Percentiles rank a stretch among this genome's conserved stretches.
Conservation (phyloP, 768 basidiomycete species). For the Astraeus odoratus region DNA sequence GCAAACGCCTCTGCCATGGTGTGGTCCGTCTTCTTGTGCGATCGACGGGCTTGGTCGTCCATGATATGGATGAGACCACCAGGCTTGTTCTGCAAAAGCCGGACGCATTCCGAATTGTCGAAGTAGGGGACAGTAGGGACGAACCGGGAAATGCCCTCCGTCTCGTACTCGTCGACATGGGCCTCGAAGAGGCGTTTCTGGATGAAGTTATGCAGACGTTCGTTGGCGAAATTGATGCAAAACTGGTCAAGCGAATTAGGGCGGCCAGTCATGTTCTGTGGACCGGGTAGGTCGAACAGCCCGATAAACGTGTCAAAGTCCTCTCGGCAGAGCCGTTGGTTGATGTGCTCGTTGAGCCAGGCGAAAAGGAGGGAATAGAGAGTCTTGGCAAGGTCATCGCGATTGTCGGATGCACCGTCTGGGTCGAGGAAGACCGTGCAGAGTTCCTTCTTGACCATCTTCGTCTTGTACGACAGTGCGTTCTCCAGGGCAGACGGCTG, state of each 20-base stretch:
- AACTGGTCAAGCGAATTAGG: conserved; percentile 95
- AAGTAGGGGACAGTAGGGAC: conserved; percentile 74
- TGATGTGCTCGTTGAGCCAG: conserved; percentile 95
- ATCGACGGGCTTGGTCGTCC: conserved; percentile 89
- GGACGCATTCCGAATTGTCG: conserved; percentile 86
- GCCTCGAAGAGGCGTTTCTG: conserved; percentile 76
- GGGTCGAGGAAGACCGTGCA: conserved; percentile 95
- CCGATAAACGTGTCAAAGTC: conserved; percentile 91
- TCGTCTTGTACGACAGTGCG: conserved; percentile 85
- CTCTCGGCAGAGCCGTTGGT: conserved; percentile 89
- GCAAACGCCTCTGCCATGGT: conserved; percentile 93
- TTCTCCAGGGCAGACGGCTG: conserved; percentile 63
- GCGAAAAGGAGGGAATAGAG: conserved; percentile 92
- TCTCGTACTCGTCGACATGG: conserved; percentile 75
- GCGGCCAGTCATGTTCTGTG: conserved; percentile 82
- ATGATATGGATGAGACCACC: conserved; percentile 95
- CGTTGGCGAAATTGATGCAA: conserved; percentile 94
- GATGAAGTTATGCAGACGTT: conserved; percentile 79
- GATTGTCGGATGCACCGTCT: conserved; percentile 86
- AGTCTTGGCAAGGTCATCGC: conserved; percentile 90
- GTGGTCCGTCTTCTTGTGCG: conserved; percentile 85
- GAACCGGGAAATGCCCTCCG: conserved; percentile 69
- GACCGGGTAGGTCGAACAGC: conserved; percentile 88
- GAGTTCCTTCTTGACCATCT: conserved; percentile 91
- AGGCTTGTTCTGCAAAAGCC: conserved; percentile 77